These are phyloP conservation scores for Peronospora farinosa DNA, from an alignment of 352 stramenopile genomes.

Conservation along the genomic window DNA sequence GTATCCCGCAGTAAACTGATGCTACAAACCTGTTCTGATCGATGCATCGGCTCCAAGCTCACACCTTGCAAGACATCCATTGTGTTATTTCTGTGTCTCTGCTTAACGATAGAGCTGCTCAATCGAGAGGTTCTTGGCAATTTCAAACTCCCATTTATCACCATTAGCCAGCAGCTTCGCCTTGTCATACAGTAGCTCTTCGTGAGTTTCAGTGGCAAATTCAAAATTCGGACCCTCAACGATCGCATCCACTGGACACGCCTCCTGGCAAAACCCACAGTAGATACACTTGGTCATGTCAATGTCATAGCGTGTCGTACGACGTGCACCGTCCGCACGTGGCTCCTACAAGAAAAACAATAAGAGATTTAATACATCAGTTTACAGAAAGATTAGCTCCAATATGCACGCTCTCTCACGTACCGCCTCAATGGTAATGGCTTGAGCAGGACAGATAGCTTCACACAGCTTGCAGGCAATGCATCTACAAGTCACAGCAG, in stretches of 20 bases:
- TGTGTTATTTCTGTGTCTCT: slow-evolving; percentile 1
- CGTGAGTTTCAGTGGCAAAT: slow-evolving; percentile 98
- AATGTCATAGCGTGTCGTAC: slow-evolving; percentile 99
- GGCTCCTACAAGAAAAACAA: slow-evolving; percentile 62
- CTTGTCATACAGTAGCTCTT: slow-evolving; percentile 99
- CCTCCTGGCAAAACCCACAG: slow-evolving; percentile 94
- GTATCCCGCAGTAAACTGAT: slow-evolving; percentile 1
- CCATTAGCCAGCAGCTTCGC: slow-evolving; percentile 99
- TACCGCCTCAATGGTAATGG: slow-evolving; percentile 98
- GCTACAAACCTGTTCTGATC: slow-evolving; percentile 12
- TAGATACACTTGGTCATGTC: slow-evolving; percentile 99
- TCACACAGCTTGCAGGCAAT: slow-evolving; percentile 99
- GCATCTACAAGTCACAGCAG: slow-evolving; percentile 63
- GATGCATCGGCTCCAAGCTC: neutral
- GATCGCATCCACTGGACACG: slow-evolving; percentile 98
- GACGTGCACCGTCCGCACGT: slow-evolving; percentile 94
- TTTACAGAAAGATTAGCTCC: slow-evolving; percentile 1
- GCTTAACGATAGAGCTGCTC: slow-evolving; percentile 98
- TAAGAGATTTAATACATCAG: slow-evolving; percentile 1
- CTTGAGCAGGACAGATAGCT: slow-evolving; percentile 98
- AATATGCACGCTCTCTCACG: slow-evolving; percentile 8
- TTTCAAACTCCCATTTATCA: slow-evolving; percentile 99
- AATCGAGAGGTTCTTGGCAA: slow-evolving; percentile 97
- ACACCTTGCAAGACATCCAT: slow-evolving; percentile 1
- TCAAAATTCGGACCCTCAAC: slow-evolving; percentile 99